Percentiles rank a stretch among this genome's conserved stretches.
phyloP scores from a whole-genome alignment of 2,329 filamentous ascomycete genomes.

The Penicillium glabrum region DNA sequence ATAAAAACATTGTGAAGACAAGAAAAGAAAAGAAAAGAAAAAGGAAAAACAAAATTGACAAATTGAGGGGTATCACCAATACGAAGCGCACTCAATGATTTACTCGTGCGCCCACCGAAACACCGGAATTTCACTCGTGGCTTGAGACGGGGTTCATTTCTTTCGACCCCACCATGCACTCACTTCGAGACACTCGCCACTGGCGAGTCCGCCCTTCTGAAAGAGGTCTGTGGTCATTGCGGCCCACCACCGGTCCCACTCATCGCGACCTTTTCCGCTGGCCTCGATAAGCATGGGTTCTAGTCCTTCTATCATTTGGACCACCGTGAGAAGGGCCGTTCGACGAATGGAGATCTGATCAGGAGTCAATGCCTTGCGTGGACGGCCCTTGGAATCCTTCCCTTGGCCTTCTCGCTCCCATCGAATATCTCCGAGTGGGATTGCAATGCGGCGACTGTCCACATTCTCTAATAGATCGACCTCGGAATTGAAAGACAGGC shows the following conservation, averaged over 20 bases:
- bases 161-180: conserved; percentile 66
- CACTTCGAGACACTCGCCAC: conserved; percentile 78
- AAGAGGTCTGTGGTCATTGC: conserved; percentile 84
- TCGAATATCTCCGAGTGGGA: conserved; percentile 78
- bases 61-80: conserved; percentile 40
- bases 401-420: conserved; percentile 73
- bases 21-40: conserved; percentile 14
- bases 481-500: conserved; percentile 78
- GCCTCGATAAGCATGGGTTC: conserved; percentile 79
- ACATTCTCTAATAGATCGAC: conserved; percentile 68
- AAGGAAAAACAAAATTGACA: conserved; percentile 12
- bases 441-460: conserved; percentile 75
- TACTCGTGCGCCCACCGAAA: conserved; percentile 30
- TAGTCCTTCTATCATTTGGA: conserved; percentile 80
- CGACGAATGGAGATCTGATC: conserved; percentile 72
- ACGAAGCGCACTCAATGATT: conserved; percentile 35
- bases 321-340: conserved; percentile 77
- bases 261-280: conserved; percentile 83
- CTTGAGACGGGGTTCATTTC: conserved; percentile 29
- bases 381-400: conserved; percentile 29
- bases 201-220: conserved; percentile 73
- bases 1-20: conserved; percentile 5
- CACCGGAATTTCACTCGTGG: conserved; percentile 25
- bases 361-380: conserved; percentile 57
- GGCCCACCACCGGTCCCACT: conserved; percentile 88